Conservation (phyloP, 257 asterid species). For the Lavandula angustifolia region DNA sequence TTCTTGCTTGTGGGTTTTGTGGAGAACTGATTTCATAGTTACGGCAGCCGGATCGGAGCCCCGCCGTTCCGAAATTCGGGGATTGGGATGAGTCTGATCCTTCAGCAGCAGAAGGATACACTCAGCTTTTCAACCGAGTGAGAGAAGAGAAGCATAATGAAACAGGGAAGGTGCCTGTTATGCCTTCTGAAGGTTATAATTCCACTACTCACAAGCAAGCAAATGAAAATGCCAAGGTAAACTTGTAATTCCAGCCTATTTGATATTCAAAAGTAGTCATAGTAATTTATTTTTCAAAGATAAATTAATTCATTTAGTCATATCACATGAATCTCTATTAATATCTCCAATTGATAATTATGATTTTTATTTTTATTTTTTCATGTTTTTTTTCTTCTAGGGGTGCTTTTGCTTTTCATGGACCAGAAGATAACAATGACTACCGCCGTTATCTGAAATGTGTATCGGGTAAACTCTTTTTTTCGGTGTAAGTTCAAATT, state of each 20-base stretch:
- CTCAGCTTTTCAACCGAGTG: conserved; percentile 63
- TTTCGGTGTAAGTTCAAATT: neutral
- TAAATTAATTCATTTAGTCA: neutral
- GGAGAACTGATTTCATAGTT: neutral
- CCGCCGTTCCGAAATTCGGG: conserved; percentile 81
- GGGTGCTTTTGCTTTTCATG: conserved; percentile 62
- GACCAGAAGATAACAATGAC: conserved; percentile 40
- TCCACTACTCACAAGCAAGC: conserved; percentile 57
- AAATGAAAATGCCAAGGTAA: conserved; percentile 57
- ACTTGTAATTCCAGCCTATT: neutral
- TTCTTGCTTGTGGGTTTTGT: no score
- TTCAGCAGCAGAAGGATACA: conserved; percentile 72
- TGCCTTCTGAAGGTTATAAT: conserved; percentile 56
- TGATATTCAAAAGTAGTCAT: conserved; percentile 1
- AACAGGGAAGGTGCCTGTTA: conserved; percentile 64
- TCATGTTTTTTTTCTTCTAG: conserved; percentile 33
- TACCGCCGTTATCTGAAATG: no score
- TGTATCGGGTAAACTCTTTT: neutral
- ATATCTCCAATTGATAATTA: neutral
- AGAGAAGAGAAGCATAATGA: conserved; percentile 68
- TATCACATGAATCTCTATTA: neutral
- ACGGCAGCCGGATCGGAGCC: conserved; percentile 74
- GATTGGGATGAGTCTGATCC: conserved; percentile 89
- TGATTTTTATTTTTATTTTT: neutral
- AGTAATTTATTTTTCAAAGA: neutral